Conservation (phyloP, 768 basidiomycete genomes). For the Rhodotorula paludigena region DNA sequence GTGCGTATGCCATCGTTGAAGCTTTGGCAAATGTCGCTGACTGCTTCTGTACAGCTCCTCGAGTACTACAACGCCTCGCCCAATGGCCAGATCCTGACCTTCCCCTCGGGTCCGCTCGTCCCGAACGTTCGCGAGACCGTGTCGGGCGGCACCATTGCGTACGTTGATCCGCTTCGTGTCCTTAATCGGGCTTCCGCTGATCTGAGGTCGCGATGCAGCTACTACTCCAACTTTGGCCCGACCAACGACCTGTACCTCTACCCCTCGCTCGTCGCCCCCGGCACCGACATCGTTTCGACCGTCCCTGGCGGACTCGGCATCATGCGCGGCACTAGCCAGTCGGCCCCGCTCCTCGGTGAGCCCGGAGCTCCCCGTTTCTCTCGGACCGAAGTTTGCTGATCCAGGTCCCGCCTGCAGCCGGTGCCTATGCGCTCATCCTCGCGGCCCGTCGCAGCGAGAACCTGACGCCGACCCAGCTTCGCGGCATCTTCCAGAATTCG, state of each 20-base stretch:
- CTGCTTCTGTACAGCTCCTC: constrained; percentile 15
- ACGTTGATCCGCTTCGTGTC: background rate
- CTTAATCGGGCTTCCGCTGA: background rate
- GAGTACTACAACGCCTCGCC: constrained; percentile 4
- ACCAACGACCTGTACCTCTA: constrained; percentile 55
- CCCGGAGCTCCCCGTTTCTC: background rate
- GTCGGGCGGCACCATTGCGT: constrained; percentile 9
- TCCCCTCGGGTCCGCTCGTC: background rate
- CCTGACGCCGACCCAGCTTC: constrained; percentile 37
- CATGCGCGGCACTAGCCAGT: constrained; percentile 34
- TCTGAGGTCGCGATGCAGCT: background rate
- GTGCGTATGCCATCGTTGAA: too few species aligned
- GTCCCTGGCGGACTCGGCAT: constrained; percentile 36
- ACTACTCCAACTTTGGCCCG: constrained; percentile 56
- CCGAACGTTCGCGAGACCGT: background rate
- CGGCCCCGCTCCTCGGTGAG: constrained; percentile 23
- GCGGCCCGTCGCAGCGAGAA: constrained; percentile 39
- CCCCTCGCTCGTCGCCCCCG: constrained; percentile 38
- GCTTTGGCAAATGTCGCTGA: too few species aligned
- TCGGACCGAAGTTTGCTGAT: background rate
- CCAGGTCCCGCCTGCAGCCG: constrained; percentile 34
- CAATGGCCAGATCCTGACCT: constrained; percentile 2
- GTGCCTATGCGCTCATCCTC: constrained; percentile 48
- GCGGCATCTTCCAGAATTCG: constrained; percentile 40
- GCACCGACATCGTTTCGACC: constrained; percentile 39